These are phyloP conservation scores for Euclidium syriacum DNA, from an alignment of 345 rosid species.

Conservation along the genomic window DNA sequence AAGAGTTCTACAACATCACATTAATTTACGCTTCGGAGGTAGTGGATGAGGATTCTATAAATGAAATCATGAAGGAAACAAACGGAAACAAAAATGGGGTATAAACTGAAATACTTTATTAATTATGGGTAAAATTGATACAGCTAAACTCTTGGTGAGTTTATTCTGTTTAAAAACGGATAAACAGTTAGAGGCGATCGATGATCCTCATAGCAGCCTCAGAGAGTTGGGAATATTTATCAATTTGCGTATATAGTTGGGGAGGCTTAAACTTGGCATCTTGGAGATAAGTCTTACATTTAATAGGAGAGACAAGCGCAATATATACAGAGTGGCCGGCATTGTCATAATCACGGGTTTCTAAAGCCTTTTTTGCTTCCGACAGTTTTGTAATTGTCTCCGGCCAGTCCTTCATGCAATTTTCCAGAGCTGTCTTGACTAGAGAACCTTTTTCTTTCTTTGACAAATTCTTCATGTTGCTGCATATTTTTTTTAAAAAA, in stretches of 20 bases:
- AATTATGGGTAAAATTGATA: no score
- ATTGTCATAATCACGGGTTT: constrained; percentile 2
- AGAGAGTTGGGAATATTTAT: background rate
- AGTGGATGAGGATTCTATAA: no score
- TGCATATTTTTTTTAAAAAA: no score
- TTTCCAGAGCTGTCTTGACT: background rate
- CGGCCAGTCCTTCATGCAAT: background rate
- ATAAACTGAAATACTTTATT: no score
- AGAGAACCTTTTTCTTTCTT: background rate
- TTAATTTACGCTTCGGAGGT: no score
- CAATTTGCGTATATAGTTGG: background rate
- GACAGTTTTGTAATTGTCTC: background rate
- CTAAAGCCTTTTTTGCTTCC: background rate
- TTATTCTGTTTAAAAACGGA: no score
- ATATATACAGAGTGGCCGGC: background rate
- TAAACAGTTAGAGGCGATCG: constrained; percentile 20
- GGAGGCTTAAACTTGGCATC: background rate
- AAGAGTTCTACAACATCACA: no score
- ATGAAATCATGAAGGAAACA: no score
- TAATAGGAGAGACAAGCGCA: background rate
- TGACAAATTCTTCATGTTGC: background rate
- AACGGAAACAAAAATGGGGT: no score
- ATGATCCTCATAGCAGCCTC: constrained; percentile 15
- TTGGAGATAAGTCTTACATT: background rate
- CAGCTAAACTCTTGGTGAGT: no score